Evolutionary conservation across 345 rosid species (phyloP), one percentile per base, ranked within the genome.

Genomic region (Psidium guajava): DNA sequence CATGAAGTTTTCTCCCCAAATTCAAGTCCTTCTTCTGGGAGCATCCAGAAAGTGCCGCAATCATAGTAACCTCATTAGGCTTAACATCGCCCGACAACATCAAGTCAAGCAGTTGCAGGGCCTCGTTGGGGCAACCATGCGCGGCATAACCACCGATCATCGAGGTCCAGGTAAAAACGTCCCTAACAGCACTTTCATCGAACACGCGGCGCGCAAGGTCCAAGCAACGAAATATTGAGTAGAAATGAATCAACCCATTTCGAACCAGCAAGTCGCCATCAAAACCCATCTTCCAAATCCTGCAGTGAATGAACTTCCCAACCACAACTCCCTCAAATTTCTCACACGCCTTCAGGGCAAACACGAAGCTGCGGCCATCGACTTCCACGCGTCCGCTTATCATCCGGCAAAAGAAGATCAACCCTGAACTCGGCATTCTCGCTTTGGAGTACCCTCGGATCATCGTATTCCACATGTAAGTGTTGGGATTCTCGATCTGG

Each of bases 391-490:
- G 56, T 64, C 83, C 58, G 27, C 73, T 55, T 77, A 91, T 28
- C 92, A 89, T 89, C 36, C 74, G 84, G 54, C 83, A 16, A 54
- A 89, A 91, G 16, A 86, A 83, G n/a, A 52, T 83, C 54, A 89
- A 36, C 81, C 91, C 92, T 27, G 3, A 11, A 5, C 61, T 6
- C 13, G 88, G 89, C 77, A 73, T 24, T 69, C 85, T 81, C 69
- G 89, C 87, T 47, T 73, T 85, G 22, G 75, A 36, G 83, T 54
- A 88, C 4, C 92, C 91, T 85, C 92, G 86, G 56, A 91, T 88
- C 91, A 91, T 91, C 4, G 91, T 89, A 59, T 91, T 91, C 92
- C 92, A 91, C 81, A 89, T 89, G 69, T 89, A 91, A 8, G 89
- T 89, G 75, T 89, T 91, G 77, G 88, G 90, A 27, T 82, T 52